These are phyloP conservation scores for Dactylorhiza incarnata DNA, from an alignment of 106 monocot species.

Conservation along the genomic window DNA sequence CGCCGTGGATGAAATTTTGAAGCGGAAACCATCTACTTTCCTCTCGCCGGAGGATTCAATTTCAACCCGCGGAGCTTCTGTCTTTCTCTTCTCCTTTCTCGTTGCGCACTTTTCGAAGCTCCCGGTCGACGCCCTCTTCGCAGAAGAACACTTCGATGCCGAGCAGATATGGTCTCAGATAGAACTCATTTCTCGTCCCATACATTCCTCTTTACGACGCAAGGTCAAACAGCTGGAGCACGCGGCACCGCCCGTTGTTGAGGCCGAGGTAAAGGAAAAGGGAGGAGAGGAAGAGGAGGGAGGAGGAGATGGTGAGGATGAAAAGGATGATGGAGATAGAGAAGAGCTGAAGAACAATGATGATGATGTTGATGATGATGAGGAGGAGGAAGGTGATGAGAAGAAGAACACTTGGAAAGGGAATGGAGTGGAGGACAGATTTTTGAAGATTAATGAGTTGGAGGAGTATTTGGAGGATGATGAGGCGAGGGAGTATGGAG, in stretches of 20 bases:
- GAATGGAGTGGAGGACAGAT: slow-evolving; percentile 26
- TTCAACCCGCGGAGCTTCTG: slow-evolving; percentile 39
- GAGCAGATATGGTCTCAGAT: slow-evolving; percentile 97
- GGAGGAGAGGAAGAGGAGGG: slow-evolving; percentile 16
- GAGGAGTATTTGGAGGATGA: slow-evolving; percentile 47
- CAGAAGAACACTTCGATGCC: slow-evolving; percentile 61
- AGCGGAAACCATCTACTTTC: slow-evolving; percentile 30
- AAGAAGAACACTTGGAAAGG: slow-evolving; percentile 11
- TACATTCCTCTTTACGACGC: slow-evolving; percentile 32
- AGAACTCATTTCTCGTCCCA: slow-evolving; percentile 42
- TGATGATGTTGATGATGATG: slow-evolving; percentile 21
- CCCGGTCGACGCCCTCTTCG: slow-evolving; percentile 50
- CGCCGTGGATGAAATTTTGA: too few relatives aligned
- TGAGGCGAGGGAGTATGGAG: slow-evolving; percentile 56
- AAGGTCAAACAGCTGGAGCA: slow-evolving; percentile 33
- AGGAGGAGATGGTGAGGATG: slow-evolving; percentile 14
- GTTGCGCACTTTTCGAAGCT: slow-evolving; percentile 40
- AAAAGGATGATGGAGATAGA: slow-evolving; percentile 22
- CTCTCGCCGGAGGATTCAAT: slow-evolving; percentile 57
- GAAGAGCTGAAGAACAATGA: slow-evolving; percentile 10
- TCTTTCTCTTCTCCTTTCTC: slow-evolving; percentile 46
- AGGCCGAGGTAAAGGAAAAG: slow-evolving; percentile 11
- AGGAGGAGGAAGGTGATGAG: slow-evolving; percentile 14
- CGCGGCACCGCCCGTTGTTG: slow-evolving; percentile 4
- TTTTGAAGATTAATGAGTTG: slow-evolving; percentile 58